A percentile compares a stretch with the other conserved stretches of the same genome.
phyloP scores from a whole-genome alignment of 441 rosid species.

The Jatropha podagrica region DNA sequence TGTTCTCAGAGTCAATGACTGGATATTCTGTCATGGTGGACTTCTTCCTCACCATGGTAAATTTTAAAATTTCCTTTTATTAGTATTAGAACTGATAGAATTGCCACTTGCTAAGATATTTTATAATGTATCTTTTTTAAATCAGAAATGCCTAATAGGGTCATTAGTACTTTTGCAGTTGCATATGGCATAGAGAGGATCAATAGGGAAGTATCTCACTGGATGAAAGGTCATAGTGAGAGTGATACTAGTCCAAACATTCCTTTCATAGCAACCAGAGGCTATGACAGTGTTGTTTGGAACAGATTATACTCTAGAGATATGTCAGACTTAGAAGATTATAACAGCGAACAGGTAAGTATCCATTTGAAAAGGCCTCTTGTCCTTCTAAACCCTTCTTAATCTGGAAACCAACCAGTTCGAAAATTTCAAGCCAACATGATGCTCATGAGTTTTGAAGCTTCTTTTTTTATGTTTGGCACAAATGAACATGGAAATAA shows the following conservation, averaged over 20 bases:
- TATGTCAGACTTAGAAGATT: constrained; percentile 49
- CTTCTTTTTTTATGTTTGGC: too few relatives aligned
- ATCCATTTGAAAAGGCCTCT: background rate
- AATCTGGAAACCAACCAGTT: background rate
- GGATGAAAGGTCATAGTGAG: constrained; percentile 69
- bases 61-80: constrained; percentile 8
- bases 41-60: constrained; percentile 94
- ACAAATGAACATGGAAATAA: too few relatives aligned
- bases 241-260: constrained; percentile 42
- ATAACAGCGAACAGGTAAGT: constrained; percentile 69
- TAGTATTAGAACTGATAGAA: constrained; percentile 10
- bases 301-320: constrained; percentile 85
- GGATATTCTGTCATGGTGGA: constrained; percentile 97
- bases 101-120: background rate
- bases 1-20: constrained; percentile 73
- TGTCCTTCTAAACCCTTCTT: background rate
- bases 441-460: background rate
- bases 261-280: constrained; percentile 78
- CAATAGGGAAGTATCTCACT: constrained; percentile 73
- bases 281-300: constrained; percentile 92
- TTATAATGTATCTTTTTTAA: too few relatives aligned
- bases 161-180: constrained; percentile 51
- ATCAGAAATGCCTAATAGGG: constrained; percentile 34
- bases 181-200: constrained; percentile 84
- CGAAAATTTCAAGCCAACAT: background rate